Percentiles rank a stretch among this genome's conserved stretches.
Evolutionary conservation across 331 rosid genomes (phyloP).

Genomic region (Rhamnella rubrinervis): DNA sequence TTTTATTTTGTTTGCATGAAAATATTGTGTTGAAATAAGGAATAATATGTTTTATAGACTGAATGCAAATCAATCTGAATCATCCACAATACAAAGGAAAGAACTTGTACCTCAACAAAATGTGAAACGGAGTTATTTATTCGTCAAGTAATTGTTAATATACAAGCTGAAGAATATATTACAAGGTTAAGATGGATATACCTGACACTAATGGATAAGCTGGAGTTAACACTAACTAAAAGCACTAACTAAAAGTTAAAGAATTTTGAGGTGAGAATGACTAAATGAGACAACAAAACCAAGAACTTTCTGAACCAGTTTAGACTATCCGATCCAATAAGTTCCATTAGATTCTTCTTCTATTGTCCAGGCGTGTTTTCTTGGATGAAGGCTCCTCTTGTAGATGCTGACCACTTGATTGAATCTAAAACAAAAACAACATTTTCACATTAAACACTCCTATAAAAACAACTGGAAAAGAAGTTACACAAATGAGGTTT

Average conservation of each 20-base stretch:
- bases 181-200: not conserved
- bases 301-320: too few species aligned
- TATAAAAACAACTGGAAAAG: not conserved
- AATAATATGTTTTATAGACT: too few species aligned
- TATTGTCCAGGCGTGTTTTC: conserved; percentile 65
- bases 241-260: not conserved
- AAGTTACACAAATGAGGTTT: conserved; percentile 13
- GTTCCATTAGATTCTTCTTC: conserved; percentile 68
- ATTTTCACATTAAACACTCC: conserved; percentile 7
- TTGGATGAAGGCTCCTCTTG: conserved; percentile 56
- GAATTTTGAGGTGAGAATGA: not conserved
- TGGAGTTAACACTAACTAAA: not conserved
- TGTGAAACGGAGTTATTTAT: too few species aligned
- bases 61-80: too few species aligned
- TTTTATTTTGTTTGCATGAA: not conserved
- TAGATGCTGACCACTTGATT: conserved; percentile 52
- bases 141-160: too few species aligned
- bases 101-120: too few species aligned
- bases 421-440: conserved; percentile 47
- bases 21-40: not conserved
- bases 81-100: too few species aligned
- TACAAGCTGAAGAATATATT: too few species aligned
- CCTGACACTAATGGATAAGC: not conserved
- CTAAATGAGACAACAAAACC: not conserved
- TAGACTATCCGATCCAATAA: not conserved